Percentiles rank a stretch among this genome's conserved stretches.
Conservation (phyloP, 129 eudicot species). For the Gnaphalium uliginosum region DNA sequence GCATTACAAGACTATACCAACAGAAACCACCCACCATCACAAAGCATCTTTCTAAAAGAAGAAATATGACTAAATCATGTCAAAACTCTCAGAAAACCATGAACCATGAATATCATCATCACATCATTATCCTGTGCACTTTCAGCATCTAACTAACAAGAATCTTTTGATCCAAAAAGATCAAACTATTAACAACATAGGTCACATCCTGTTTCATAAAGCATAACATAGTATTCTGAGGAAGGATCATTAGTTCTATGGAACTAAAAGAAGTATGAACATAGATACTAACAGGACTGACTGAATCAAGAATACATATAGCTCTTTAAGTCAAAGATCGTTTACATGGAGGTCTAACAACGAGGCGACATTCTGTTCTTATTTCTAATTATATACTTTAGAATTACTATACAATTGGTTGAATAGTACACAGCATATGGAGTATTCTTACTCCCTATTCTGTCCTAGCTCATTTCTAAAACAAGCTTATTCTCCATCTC, state of each 20-base stretch:
- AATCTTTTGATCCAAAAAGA: neutral
- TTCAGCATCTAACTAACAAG: neutral
- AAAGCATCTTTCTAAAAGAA: constrained; percentile 16
- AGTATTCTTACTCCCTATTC: constrained; percentile 12
- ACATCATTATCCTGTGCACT: neutral
- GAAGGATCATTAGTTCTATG: neutral
- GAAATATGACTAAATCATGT: neutral
- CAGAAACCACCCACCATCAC: neutral
- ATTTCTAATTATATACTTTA: neutral
- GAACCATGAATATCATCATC: neutral
- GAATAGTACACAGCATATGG: constrained; percentile 20
- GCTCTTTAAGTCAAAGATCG: neutral
- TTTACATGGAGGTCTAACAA: constrained; percentile 12
- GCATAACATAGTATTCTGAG: neutral
- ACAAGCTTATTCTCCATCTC: constrained; percentile 10
- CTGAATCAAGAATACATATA: constrained; percentile 14
- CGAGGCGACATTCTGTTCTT: constrained; percentile 13
- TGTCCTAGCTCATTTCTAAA: constrained; percentile 9
- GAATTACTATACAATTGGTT: constrained; percentile 24
- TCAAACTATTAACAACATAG: neutral
- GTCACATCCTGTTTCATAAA: constrained; percentile 1
- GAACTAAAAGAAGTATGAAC: neutral
- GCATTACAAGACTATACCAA: neutral
- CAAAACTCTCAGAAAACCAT: neutral
- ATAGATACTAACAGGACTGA: constrained; percentile 18